These are phyloP conservation scores for Yamadazyma akitaensis DNA, from an alignment of 805 yeast species.

Conservation along the genomic window DNA sequence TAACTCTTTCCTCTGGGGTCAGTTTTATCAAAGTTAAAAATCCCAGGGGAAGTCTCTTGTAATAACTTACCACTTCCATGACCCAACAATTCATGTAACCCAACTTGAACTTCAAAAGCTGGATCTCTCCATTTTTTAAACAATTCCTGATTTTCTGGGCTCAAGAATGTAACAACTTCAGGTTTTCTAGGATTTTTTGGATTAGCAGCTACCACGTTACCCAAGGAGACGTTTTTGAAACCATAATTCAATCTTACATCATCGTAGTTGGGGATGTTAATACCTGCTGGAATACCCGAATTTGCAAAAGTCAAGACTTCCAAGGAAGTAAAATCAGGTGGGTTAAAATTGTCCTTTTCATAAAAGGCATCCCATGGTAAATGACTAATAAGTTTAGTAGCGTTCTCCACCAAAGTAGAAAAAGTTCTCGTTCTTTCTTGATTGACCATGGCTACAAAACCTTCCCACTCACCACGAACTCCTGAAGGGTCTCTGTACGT, in stretches of 20 bases:
- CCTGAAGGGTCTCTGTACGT: constrained; percentile 92
- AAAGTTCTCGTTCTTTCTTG: constrained; percentile 83
- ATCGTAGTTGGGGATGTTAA: constrained; percentile 89
- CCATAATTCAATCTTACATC: constrained; percentile 82
- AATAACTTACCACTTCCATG: constrained; percentile 88
- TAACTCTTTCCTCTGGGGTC: constrained; percentile 61
- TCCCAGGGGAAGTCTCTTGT: constrained; percentile 51
- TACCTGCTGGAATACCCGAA: constrained; percentile 89
- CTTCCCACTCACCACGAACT: constrained; percentile 92
- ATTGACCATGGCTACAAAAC: constrained; percentile 85
- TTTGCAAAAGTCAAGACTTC: constrained; percentile 90
- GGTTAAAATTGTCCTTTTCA: constrained; percentile 83
- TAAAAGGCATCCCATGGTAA: constrained; percentile 76
- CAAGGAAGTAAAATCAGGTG: constrained; percentile 89
- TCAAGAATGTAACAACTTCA: constrained; percentile 65
- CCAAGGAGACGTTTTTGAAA: constrained; percentile 85
- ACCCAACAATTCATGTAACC: constrained; percentile 86
- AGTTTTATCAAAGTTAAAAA: constrained; percentile 66
- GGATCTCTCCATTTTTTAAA: constrained; percentile 73
- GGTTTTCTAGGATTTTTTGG: constrained; percentile 62
- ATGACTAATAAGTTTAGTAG: constrained; percentile 57
- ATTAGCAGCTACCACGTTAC: constrained; percentile 74
- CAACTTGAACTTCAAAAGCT: constrained; percentile 91
- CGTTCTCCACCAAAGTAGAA: constrained; percentile 62
- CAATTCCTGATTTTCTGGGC: constrained; percentile 48